Conservation (phyloP, 495 filamentous ascomycete genomes). For the Talaromyces liani region DNA sequence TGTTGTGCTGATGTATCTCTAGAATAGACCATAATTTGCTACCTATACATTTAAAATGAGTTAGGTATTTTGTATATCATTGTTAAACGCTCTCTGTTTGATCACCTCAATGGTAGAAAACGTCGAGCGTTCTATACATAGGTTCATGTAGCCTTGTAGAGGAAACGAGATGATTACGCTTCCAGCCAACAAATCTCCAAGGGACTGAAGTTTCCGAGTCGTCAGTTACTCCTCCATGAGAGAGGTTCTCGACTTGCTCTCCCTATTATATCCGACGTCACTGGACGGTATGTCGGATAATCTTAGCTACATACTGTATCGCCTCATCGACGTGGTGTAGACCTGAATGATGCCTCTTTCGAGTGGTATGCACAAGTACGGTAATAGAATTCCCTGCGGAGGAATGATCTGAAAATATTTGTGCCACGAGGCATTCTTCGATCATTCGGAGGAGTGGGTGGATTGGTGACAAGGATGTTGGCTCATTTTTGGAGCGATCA, state of each 20-base stretch:
- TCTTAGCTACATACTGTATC: too few species aligned
- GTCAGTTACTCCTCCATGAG: neutral
- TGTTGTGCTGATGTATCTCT: too few species aligned
- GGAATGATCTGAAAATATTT: neutral
- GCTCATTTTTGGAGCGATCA: neutral
- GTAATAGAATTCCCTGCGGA: neutral
- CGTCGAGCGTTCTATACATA: neutral
- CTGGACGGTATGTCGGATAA: neutral
- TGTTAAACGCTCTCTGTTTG: neutral
- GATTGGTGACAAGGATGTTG: neutral
- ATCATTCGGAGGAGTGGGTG: neutral
- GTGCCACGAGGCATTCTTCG: neutral
- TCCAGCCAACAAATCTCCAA: neutral
- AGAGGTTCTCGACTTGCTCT: neutral
- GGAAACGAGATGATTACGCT: too few species aligned
- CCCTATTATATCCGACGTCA: neutral
- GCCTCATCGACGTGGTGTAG: neutral
- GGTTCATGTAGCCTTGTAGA: too few species aligned
- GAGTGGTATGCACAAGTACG: neutral
- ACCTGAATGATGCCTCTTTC: neutral
- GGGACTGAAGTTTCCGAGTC: neutral
- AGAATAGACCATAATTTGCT: too few species aligned
- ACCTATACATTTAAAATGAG: neutral
- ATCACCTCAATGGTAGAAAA: neutral
- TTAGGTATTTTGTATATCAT: too few species aligned